Evolutionary conservation across 1,139 yeast species (phyloP).

Genomic region (Pneumocystis oryctolagi): DNA sequence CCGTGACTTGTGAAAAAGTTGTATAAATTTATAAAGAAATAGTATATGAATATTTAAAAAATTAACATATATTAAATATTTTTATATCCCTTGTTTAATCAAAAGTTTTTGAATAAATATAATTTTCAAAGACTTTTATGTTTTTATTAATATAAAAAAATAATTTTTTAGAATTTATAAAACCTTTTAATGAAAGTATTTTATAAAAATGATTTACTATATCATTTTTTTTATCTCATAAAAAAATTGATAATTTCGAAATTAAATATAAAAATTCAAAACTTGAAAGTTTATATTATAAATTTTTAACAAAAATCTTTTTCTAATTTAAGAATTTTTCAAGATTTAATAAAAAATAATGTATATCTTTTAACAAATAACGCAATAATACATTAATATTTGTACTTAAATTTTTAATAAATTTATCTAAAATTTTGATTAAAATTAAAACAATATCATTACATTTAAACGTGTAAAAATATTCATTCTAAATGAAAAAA

Average conservation of each 20-base stretch:
- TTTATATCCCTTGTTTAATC: not conserved
- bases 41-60: not conserved
- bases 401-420: too few relatives aligned
- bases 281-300: not conserved
- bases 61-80: not conserved
- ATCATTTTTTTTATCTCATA: not conserved
- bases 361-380: too few relatives aligned
- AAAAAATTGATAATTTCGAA: slow-evolving; percentile 2
- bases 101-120: not conserved
- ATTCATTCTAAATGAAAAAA: not conserved
- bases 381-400: too few relatives aligned
- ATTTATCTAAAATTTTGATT: not conserved
- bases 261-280: not conserved
- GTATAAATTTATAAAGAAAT: not conserved
- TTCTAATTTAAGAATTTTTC: too few relatives aligned
- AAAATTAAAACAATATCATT: not conserved
- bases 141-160: not conserved
- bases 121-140: not conserved
- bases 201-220: not conserved
- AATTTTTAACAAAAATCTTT: too few relatives aligned
- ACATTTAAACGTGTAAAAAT: not conserved
- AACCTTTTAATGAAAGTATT: not conserved
- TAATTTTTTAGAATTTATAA: not conserved
- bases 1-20: not conserved
- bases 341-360: too few relatives aligned